Conservation (phyloP, 2,329 filamentous ascomycete species). For the Phialemonium atrogriseum region DNA sequence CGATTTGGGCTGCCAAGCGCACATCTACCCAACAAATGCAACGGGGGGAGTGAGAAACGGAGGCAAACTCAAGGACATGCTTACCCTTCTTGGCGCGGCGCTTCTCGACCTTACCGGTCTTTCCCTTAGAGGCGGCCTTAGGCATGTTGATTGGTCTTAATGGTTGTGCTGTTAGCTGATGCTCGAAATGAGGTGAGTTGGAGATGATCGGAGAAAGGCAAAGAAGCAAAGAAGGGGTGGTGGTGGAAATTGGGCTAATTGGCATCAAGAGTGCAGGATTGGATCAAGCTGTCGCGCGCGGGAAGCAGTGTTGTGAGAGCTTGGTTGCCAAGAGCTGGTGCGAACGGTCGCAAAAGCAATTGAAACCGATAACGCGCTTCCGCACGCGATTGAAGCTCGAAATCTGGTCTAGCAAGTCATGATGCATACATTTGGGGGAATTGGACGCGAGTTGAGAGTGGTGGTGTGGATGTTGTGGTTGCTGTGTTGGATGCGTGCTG, state of each 20-base stretch:
- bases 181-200: too few relatives aligned
- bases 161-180: constrained; percentile 3
- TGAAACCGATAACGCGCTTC: constrained; percentile 21
- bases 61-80: neutral
- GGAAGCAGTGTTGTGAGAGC: constrained; percentile 7
- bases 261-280: too few relatives aligned
- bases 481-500: neutral
- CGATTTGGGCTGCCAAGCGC: too few relatives aligned
- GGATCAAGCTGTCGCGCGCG: too few relatives aligned
- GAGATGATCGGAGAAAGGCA: too few relatives aligned
- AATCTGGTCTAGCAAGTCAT: constrained; percentile 15
- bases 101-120: constrained; percentile 45
- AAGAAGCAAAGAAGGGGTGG: too few relatives aligned
- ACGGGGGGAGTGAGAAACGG: neutral
- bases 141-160: constrained; percentile 41
- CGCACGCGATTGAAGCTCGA: constrained; percentile 26
- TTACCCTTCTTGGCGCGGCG: constrained; percentile 52
- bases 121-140: constrained; percentile 49
- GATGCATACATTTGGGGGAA: constrained; percentile 26
- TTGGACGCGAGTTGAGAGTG: constrained; percentile 12
- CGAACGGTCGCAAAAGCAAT: constrained; percentile 29
- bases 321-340: constrained; percentile 14
- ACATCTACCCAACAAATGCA: neutral
- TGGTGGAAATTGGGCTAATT: too few relatives aligned
- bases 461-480: constrained; percentile 7